Conservation (phyloP, 306 rosid genomes). For the Vigna angularis region DNA sequence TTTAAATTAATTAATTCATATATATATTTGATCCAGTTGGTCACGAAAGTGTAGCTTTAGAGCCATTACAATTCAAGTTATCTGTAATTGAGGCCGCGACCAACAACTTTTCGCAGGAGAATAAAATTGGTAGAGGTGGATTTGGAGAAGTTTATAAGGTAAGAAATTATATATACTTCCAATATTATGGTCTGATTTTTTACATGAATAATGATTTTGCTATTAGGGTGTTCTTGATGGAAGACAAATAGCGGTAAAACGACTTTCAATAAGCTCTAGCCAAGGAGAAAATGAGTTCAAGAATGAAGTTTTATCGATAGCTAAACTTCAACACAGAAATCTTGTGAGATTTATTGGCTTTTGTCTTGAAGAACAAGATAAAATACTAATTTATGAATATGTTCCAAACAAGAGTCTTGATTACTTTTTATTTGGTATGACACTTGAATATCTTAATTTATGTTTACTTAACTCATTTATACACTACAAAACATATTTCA, state of each 20-base stretch:
- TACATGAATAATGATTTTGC: not conserved
- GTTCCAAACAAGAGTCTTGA: not conserved
- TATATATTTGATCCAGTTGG: not conserved
- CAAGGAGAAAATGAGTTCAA: not conserved
- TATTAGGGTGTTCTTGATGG: not conserved
- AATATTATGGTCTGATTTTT: too few species aligned
- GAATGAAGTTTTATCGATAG: not conserved
- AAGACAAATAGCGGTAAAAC: not conserved
- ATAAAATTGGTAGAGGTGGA: not conserved
- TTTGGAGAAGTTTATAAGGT: constrained; percentile 1
- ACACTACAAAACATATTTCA: not conserved
- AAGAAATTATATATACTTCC: not conserved
- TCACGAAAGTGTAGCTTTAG: not conserved
- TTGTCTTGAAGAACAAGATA: not conserved
- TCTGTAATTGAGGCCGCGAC: not conserved
- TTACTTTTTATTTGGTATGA: not conserved
- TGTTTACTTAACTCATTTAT: too few species aligned
- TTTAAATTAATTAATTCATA: not conserved
- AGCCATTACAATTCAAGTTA: not conserved
- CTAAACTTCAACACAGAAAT: not conserved
- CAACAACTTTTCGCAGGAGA: not conserved
- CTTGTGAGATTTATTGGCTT: not conserved
- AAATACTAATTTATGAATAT: not conserved
- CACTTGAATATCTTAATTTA: not conserved
- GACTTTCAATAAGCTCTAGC: not conserved